Evolutionary conservation across 2,329 filamentous ascomycete genomes (phyloP), one percentile per base, ranked within the genome.

Genomic region (Elsinoe australis): DNA sequence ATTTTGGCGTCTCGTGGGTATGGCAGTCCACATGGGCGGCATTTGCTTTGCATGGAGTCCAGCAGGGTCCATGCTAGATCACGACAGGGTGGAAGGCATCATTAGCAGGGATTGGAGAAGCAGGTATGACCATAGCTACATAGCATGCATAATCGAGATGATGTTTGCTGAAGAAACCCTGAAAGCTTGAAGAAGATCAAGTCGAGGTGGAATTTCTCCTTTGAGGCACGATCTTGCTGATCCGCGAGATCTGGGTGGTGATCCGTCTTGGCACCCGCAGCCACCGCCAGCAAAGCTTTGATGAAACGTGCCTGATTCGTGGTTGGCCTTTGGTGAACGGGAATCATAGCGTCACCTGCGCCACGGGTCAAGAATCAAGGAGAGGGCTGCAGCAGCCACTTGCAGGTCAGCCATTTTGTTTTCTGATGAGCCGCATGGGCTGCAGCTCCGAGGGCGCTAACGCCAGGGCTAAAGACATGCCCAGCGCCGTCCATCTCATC

Each of bases 331-430:
- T 26, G 39, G 28, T 10, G 39, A 32, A 44, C 24, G 24, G 39
- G 39, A 44, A 44, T 32, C 28, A 32, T 21, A 31, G 39, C 39
- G 39, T 44, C 39, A 44, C 39, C 29, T 44, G 39, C 39, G 39
- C 39, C 39, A 44, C 39, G 28, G 32, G 32, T 32, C 28, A 31
- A 44, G 39, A 17, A 28, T 26, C n/a, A 41, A 26, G 36, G 36
- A 22, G 36, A 26, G 18, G 17, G 36, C 36, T 41, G 22, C 36
- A 44, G 39, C 39, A 44, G 39, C 39, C 39, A 44, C 39, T 32
- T 32, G 39, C 26, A 22, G 6, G 14, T 17, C 39, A 32, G 26
- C 39, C 39, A 44, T 44, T 44, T 44, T 31, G 24, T 44, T 44
- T 44, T 24, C 26, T 29, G 7, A 12, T 31, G 39, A 31, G 39